Evolutionary conservation across 1,284 basidiomycete species (phyloP), one percentile per base, ranked within the genome.

Genomic region (Melanopsichium pennsylvanicum): DNA sequence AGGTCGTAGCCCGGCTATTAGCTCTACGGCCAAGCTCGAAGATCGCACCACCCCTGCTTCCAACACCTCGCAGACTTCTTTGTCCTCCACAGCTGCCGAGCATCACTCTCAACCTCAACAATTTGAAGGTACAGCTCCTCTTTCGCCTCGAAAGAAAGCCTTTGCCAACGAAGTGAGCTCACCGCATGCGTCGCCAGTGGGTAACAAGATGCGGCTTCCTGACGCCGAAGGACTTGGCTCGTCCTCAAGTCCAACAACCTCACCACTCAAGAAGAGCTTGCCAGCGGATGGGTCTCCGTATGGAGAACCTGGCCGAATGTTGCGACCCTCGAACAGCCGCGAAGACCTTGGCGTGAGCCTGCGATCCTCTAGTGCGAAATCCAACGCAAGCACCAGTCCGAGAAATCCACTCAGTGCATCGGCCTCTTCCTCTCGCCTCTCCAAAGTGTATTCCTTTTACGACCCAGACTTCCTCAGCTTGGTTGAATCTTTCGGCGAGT

Each of bases 391-490:
- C 16, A 13, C 38, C 9, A 37, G 31, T 13, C 2, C 49, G 13
- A 27, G 59, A 12, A 57, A 63, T 27, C 60, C 60, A 8, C 48
- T 63, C 25, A 35, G 23, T 11, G 66, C 66, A 3, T 59, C 66
- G 0, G 51, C 49, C 10, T 51, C 62, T 19, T 67, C 58, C 2
- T 59, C 58, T 5, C 52, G 69, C 6, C 40, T 63, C 5, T 66
- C 69, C 26, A 67, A 69, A 36, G 86, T 90, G 21, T 89, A 91
- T 76, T 92, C 90, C 9, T 86, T 93, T 84, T 88, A 87, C 68
- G 85, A 87, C 34, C 84, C 86, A 2, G 91, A 93, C 80, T 91
- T 93, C 68, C 86, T 88, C 1, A 78, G 80, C 34, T 76, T 84
- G 35, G 75, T 84, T 38, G 81, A 83, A 39, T 76, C 79, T 11